Base-by-base conservation (phyloP, 2,329 filamentous ascomycete species). In the Colletotrichum godetiae region DNA sequence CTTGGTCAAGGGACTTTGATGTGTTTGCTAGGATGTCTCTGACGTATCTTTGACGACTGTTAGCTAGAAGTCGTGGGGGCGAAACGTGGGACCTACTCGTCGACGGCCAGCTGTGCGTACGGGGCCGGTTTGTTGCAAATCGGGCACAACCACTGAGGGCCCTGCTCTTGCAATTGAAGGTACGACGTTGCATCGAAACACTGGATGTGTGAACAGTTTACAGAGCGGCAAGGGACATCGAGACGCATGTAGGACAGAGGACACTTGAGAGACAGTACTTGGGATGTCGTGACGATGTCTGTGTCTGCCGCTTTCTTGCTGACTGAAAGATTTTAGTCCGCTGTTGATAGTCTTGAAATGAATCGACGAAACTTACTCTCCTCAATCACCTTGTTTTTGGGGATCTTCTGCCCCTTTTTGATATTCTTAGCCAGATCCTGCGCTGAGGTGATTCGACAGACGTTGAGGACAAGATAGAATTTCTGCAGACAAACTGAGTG, bases 181-280 rank as follows among this genome's bases (percentile, higher is more conserved):
- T 98, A 99, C 2, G 95, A 97, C 3, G 91, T 92, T 3, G 94
- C 96, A 81, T 99, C 97, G 77, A 98, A 99, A 81, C 97, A 99
- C 80, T 97, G 95, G 31, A 97, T 94, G 81, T 99, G 97, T 3
- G 90, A 92, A 84, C 97, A 99, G 42, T 92, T 84, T 3, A 91
- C 88, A 4, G 94, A 94, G 42, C 97, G 92, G 77, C 95, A 95
- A 0, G 97, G 97, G 19, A 94, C 87, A 10, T 89, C 88, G 46
- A 99, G 93, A 73, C 95, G 90, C 81, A 95, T 90, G 46, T 95
- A 97, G 3, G 95, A 97, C 37, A 98, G 86, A 0, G 97, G 97
- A 79, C 97, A 98, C 82, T 97, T 98, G 12, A 99, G 86, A 12
- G 95, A 98, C 84, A 99, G 90, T 56, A 97, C 92, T 66, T 93